A percentile compares a stretch with the other conserved stretches of the same genome.
Evolutionary conservation across 495 filamentous ascomycete genomes (phyloP).

Genomic region (Staphylotrichum tortipilum): DNA sequence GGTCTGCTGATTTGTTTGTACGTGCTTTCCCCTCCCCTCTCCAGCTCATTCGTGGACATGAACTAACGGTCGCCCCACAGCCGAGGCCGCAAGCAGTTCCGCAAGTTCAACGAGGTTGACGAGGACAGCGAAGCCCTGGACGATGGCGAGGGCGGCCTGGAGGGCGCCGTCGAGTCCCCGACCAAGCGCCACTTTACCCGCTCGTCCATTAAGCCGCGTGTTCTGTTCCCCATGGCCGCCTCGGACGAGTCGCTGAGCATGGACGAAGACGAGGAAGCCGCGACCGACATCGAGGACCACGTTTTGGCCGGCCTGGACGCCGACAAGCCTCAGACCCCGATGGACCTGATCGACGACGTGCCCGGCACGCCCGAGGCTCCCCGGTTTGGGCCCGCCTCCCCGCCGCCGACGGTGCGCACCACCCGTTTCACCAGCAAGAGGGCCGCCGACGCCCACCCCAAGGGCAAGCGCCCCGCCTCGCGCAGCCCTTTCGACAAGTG

Average conservation of each 20-base stretch:
- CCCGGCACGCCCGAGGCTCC: constrained; percentile 44
- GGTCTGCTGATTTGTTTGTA: constrained; percentile 84
- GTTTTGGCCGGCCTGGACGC: constrained; percentile 45
- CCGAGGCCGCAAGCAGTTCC: constrained; percentile 84
- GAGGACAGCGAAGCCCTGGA: constrained; percentile 30
- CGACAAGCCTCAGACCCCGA: constrained; percentile 38
- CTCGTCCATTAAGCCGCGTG: constrained; percentile 69
- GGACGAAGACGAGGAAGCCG: constrained; percentile 49
- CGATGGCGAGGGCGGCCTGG: constrained; percentile 38
- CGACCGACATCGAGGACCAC: constrained; percentile 45
- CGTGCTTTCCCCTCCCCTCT: constrained; percentile 33
- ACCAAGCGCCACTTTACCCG: constrained; percentile 54
- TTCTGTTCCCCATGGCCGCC: constrained; percentile 63
- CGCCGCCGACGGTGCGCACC: constrained; percentile 47
- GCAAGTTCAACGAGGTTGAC: constrained; percentile 44
- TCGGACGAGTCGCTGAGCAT: constrained; percentile 38
- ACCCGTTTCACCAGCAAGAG: constrained; percentile 36
- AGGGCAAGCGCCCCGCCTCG: constrained; percentile 29
- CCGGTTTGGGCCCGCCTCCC: constrained; percentile 44
- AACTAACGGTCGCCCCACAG: too few species aligned
- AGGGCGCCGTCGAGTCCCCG: constrained; percentile 38
- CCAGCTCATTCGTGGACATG: too few species aligned
- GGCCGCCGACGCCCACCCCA: constrained; percentile 21
- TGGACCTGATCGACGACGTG: constrained; percentile 18
- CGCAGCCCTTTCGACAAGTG: constrained; percentile 59